Evolutionary conservation across 331 rosid genomes (phyloP), one percentile per base, ranked within the genome.

Genomic region (Quercus phellos): DNA sequence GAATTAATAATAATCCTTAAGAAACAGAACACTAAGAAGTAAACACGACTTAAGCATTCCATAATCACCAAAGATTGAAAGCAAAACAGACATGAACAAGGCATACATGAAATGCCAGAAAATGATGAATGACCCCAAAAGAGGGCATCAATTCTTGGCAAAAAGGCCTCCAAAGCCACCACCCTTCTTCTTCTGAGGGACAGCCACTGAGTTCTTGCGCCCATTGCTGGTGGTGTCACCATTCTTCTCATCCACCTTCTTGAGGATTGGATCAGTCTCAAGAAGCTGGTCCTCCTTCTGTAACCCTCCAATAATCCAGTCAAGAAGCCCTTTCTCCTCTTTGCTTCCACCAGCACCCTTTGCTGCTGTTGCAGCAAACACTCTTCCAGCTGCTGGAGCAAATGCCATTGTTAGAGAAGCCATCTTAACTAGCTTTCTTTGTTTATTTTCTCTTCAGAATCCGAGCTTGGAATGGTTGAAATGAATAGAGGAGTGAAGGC

Each of bases 131-230:
- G 16, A 11, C 53, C 53, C 42, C 26, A 22, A 8, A 17, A 11
- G 58, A 51, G 38, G 56, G 11, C 21, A 67, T 75, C 80, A 84
- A 2, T 84, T 85, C 89, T 92, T 92, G 21, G 91, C 97, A 78
- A 94, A 94, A 12, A 94, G 90, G 55, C 98, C 96, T 51, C 97
- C 98, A 72, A 90, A 91, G 9, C 90, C 96, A 26, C 91, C 90
- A 26, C 91, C 90, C 78, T 92, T 90, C 87, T 93, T 93, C 92
- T 94, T 92, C 38, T 81, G 90, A 0, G 94, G 97, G 63, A 89
- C 77, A 0, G 82, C 89, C 32, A 88, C 97, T 0, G 97, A 73
- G 83, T 82, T 84, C 86, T 85, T 87, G 10, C 87, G 32, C 76
- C 90, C 86, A 8, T 77, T 18, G 70, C 77, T 53, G 56, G 26